Base-by-base conservation (phyloP, 163 green algal genomes). In the Prototheca cutis region DNA sequence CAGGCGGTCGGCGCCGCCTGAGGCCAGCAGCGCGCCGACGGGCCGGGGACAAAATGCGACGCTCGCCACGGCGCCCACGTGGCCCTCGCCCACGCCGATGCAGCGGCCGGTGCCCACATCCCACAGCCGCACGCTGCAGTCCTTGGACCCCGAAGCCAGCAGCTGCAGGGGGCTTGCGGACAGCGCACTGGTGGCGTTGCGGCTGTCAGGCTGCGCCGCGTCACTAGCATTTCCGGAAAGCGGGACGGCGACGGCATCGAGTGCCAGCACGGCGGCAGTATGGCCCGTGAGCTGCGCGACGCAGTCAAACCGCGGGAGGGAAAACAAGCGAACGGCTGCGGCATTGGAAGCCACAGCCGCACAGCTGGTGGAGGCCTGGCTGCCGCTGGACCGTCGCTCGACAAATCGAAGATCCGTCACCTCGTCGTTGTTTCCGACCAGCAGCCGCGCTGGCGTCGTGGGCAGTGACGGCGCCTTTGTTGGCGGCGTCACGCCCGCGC, bases 381-480 rank as follows among this genome's bases (percentile, higher is more conserved):
- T 8, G 40, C 21, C 7, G 70, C 62, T 8, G 48, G 58, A 66
- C 48, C 33, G 24, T 6, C 29, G 19, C 19, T 30, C 28, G n/a
- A 96, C 30, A 18, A 95, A 87, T 1, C 75, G 68, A 27, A 96
- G 33, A 70, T 96, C 91, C 2, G 88, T 95, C n/a, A 98, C 78
- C 65, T 97, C 87, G 45, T 95, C 91, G 17, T 87, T 86, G 71
- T 97, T 94, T 30, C 89, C 91, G 0, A 98, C 74, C 39, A 98
- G 77, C 71, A 96, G 83, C 18, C n/a, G n/a, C n/a, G n/a, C n/a
- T n/a, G n/a, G n/a, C n/a, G n/a, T n/a, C n/a, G n/a, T n/a, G n/a
- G n/a, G n/a, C n/a, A n/a, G n/a, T n/a, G n/a, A n/a, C n/a, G n/a
- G n/a, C n/a, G n/a, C n/a, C n/a, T n/a, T n/a, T n/a, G n/a, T n/a